Evolutionary conservation across 805 yeast species (phyloP).

Genomic region (Kuraishia molischiana): DNA sequence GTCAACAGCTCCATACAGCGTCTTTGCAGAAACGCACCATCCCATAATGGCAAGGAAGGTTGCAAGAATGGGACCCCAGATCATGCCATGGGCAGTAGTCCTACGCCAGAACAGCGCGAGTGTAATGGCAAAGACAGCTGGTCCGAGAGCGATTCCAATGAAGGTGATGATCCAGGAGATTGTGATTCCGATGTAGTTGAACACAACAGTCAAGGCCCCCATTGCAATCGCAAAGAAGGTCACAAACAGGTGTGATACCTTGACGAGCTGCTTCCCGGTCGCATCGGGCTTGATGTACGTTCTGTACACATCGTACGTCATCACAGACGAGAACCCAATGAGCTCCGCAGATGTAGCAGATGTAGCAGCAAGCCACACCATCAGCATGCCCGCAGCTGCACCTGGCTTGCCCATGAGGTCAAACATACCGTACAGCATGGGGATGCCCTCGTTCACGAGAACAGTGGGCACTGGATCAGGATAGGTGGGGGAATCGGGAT

Average conservation of each 20-base stretch:
- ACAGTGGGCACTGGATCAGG: conserved; percentile 26
- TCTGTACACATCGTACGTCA: conserved; percentile 29
- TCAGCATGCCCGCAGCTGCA: conserved; percentile 29
- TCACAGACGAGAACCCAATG: conserved; percentile 29
- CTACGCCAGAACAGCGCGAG: conserved; percentile 31
- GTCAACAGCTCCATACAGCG: conserved; percentile 30
- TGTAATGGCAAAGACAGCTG: conserved; percentile 38
- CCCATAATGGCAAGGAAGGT: conserved; percentile 43
- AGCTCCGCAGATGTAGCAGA: conserved; percentile 31
- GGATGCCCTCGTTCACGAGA: conserved; percentile 30
- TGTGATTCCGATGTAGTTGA: conserved; percentile 30
- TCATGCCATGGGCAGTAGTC: conserved; percentile 23
- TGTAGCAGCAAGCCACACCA: conserved; percentile 31
- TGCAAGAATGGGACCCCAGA: conserved; percentile 37
- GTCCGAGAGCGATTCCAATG: conserved; percentile 41
- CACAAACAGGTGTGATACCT: conserved; percentile 23
- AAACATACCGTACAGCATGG: conserved; percentile 23
- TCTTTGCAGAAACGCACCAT: conserved; percentile 31
- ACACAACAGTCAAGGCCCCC: conserved; percentile 27
- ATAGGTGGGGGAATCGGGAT: conserved; percentile 27
- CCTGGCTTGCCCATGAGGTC: conserved; percentile 27
- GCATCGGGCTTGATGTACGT: conserved; percentile 29
- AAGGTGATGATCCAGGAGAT: conserved; percentile 30
- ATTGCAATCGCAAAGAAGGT: conserved; percentile 32
- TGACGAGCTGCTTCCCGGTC: conserved; percentile 24